Evolutionary conservation across 202 grass and related monocot species (phyloP), one percentile per base, ranked within the genome.

Genomic region (Dendrocalamus latiflorus): DNA sequence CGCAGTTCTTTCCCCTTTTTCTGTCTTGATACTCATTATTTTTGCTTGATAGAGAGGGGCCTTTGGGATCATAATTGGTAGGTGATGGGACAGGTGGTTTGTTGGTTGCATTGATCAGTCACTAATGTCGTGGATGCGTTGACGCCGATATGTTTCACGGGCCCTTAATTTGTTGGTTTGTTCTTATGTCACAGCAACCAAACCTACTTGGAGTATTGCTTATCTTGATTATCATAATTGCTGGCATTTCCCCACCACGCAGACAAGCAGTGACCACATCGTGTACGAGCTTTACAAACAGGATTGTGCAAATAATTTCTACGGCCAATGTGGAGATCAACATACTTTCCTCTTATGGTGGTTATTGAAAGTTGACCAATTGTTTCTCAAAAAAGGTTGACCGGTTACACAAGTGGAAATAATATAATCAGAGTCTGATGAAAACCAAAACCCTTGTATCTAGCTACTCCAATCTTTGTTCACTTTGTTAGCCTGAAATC

Each of bases 171-270:
- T 45, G 67, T 68, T 65, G 70, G 38, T 71, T 65, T 76, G 71
- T 45, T 85, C 64, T 81, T 34, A 72, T 81, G 77, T 89, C 82
- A 56, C 81, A 69, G 34, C 82, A 85, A 76, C 77, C 72, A n/a
- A 86, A 77, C 77, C 59, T 88, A 30, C 57, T 67, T 36, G 5
- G 34, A 36, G 34, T 30, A 59, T 24, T 38, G 6, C 54, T 24
- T 79, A 44, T 30, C 15, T 30, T 17, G 6, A 65, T 44, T 36
- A 43, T 76, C 63, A 12, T 61, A 50, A 55, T 53, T 69, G 43
- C 62, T 62, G 68, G 10, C 6, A 80, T 53, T 59, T 72, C 43
- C 54, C 49, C 75, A 51, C 42, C 62, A 55, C 36, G 33, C 69
- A 75, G 36, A 63, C 44, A 70, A 77, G 76, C 9, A 68, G 20